Percentiles rank a stretch among this genome's conserved stretches.
Conservation (phyloP, 2,329 filamentous ascomycete species). For the Phoma sp. region DNA sequence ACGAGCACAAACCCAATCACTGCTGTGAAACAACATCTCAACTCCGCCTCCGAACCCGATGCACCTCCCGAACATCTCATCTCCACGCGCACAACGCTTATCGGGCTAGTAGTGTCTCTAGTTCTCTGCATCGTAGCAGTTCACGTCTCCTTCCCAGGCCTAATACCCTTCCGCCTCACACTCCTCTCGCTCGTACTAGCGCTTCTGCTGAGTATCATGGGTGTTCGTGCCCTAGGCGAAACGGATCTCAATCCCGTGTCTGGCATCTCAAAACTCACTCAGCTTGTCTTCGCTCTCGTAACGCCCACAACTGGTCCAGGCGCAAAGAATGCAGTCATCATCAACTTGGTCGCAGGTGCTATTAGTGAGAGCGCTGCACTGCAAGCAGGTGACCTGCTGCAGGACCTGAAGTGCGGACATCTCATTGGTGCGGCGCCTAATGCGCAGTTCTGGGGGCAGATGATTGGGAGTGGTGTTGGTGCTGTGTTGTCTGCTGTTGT, state of each 20-base stretch:
- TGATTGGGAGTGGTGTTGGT: constrained; percentile 87
- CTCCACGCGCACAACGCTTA: constrained; percentile 70
- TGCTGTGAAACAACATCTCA: constrained; percentile 43
- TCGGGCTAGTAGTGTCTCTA: constrained; percentile 80
- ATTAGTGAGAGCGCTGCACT: constrained; percentile 85
- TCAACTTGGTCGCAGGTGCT: constrained; percentile 93
- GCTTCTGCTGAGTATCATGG: constrained; percentile 71
- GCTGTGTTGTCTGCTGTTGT: constrained; percentile 86
- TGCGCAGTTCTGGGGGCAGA: constrained; percentile 95
- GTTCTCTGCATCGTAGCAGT: constrained; percentile 82
- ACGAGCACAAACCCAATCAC: constrained; percentile 29
- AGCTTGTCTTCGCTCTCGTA: constrained; percentile 91
- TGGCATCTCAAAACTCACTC: constrained; percentile 94
- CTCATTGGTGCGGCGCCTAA: constrained; percentile 89
- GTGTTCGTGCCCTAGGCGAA: constrained; percentile 72
- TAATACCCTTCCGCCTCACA: constrained; percentile 84
- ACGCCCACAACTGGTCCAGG: constrained; percentile 68
- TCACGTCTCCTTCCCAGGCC: constrained; percentile 79
- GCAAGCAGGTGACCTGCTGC: constrained; percentile 95
- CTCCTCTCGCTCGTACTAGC: constrained; percentile 82
- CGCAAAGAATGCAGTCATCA: constrained; percentile 81
- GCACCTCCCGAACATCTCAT: constrained; percentile 86
- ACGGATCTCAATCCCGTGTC: constrained; percentile 97
- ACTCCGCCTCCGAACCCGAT: constrained; percentile 65
- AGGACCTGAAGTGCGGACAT: constrained; percentile 96